Evolutionary conservation across 2,329 filamentous ascomycete genomes (phyloP).

Genomic region (Talaromyces sp.): DNA sequence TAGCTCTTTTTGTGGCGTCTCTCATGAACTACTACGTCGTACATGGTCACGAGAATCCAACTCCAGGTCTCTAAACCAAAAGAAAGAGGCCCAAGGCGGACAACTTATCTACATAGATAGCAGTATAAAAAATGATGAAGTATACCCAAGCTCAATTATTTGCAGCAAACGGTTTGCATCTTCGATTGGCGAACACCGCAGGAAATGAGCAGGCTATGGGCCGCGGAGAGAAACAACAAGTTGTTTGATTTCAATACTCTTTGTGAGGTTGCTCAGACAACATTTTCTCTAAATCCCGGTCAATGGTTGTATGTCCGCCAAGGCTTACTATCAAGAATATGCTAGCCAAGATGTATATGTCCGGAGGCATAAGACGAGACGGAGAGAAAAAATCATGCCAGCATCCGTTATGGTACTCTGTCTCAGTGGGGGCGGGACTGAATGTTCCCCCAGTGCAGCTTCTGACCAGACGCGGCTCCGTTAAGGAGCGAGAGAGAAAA

Average conservation of each 20-base stretch:
- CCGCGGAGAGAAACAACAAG: constrained; percentile 1
- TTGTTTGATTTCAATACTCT: not conserved
- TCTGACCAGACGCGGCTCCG: not conserved
- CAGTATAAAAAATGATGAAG: not conserved
- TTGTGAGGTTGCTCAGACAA: not conserved
- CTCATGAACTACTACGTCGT: not conserved
- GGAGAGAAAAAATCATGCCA: not conserved
- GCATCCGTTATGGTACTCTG: not conserved
- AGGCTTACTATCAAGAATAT: not conserved
- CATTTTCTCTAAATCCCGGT: not conserved
- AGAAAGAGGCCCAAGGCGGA: not conserved
- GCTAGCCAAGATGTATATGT: not conserved
- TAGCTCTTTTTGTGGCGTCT: not conserved
- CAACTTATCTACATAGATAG: not conserved
- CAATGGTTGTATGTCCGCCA: not conserved
- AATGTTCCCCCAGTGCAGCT: not conserved
- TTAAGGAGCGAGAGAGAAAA: too few species aligned
- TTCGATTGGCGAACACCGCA: too few species aligned
- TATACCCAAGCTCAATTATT: not conserved
- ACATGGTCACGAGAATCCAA: not conserved
- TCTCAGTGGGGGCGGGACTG: not conserved
- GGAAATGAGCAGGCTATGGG: too few species aligned
- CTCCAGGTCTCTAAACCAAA: not conserved
- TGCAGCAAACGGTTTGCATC: not conserved
- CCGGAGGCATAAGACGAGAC: not conserved